Base-by-base conservation (phyloP, 306 rosid species). In the Prinsepia uniflora region DNA sequence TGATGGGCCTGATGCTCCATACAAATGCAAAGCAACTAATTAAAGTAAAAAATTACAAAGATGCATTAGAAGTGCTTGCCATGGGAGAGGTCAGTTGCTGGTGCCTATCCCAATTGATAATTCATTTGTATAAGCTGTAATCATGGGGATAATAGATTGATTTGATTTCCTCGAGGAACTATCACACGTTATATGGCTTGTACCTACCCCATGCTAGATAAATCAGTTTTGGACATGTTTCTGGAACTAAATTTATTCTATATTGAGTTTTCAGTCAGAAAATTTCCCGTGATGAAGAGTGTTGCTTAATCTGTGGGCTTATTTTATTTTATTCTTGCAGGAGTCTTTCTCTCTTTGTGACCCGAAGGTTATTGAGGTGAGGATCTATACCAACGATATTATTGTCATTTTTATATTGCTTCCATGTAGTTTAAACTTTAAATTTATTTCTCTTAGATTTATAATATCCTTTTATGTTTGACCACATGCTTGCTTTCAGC, bases 1-100 rank as follows among this genome's bases (percentile, higher is more conserved):
- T 93, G 97, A 88, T 86, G 97, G 98, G 97, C 73, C 75, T 93
- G 83, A 90, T 90, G 96, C 97, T 93, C 80, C 97, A 90, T 74
- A 81, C 94, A 18, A 89, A 86, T 64, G 98, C 83, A 52, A 93
- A 90, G 80, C 88, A 81, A 63, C 81, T 93, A 45, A 78, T 93
- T 64, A 65, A 57, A 47, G 82, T 52, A 80, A 74, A 81, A 70
- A 87, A 81, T 24, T 93, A 83, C 79, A 83, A 80, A 77, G 98
- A 90, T 30, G 98, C 98, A 5, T 85, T 93, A 44, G 90, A 90
- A 83, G 89, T 93, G 71, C 98, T 93, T 40, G 43, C 71, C 75
- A 90, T 90, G 94, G 97, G 92, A 72, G 98, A 93, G 94, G 98
- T 88, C 43, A 63, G 83, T 85, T 74, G 66, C 72, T 39, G 48